Evolutionary conservation across 257 asterid genomes (phyloP).

Genomic region (Linaria vulgaris): DNA sequence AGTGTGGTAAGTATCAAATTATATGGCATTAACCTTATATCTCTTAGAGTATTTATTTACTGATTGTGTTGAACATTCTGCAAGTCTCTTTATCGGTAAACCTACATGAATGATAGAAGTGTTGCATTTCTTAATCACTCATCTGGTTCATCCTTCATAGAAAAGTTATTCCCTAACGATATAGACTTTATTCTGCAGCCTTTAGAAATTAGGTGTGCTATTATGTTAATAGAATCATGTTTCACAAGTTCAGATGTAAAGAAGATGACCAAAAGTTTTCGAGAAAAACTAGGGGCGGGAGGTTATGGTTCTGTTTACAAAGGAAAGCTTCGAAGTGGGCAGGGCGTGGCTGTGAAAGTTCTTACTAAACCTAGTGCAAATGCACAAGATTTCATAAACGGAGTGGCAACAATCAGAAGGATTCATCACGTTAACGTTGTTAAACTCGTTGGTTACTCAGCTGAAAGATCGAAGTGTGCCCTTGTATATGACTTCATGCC

Average conservation of each 20-base stretch:
- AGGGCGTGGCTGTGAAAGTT: conserved; percentile 37
- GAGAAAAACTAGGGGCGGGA: conserved; percentile 38
- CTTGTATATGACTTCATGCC: conserved; percentile 25
- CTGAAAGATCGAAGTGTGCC: conserved; percentile 15
- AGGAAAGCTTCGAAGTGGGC: conserved; percentile 42
- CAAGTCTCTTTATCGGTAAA: conserved; percentile 17
- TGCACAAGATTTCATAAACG: conserved; percentile 39
- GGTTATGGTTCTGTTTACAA: conserved; percentile 40
- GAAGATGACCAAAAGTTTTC: conserved; percentile 31
- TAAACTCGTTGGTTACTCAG: conserved; percentile 25
- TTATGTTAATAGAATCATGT: no score
- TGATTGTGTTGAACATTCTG: neutral
- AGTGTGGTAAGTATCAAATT: no score
- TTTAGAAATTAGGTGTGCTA: no score
- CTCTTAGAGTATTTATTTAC: no score
- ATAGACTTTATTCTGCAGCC: no score
- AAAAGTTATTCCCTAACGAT: no score
- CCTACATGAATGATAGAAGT: conserved; percentile 27
- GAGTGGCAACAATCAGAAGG: conserved; percentile 32
- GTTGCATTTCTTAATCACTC: conserved; percentile 33
- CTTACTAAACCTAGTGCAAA: conserved; percentile 12
- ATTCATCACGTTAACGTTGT: conserved; percentile 25
- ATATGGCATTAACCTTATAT: no score
- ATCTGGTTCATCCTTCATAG: no score
- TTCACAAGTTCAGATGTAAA: conserved; percentile 35